Evolutionary conservation across 306 rosid species (phyloP), one percentile per base, ranked within the genome.

Genomic region (Quercus bicolor): DNA sequence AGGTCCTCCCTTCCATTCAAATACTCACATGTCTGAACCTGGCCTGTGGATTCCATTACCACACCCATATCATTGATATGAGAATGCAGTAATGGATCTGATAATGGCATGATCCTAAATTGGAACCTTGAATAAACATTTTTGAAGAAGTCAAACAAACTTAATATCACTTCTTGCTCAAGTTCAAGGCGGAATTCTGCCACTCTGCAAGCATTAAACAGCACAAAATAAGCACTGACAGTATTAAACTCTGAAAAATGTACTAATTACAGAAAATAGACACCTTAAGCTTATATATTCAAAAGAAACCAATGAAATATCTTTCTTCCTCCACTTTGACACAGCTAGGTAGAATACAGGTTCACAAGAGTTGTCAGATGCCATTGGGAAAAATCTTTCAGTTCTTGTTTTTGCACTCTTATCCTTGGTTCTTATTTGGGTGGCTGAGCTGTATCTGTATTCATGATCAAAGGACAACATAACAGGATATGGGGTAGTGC

Each of bases 291-390:
- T 86, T 85, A 95, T 86, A 85, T 87, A 85, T 82, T 92, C 98
- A 84, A 92, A 92, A 56, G 98, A 92, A 82, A 95, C 90, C 81
- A 95, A 83, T 56, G 94, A 88, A 75, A 82, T 84, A 83, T 95
- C 98, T 80, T 88, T 90, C 90, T 95, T 95, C 87, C 93, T 89
- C 98, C 98, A 94, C 79, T 95, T 95, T 14, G 98, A 95, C 73
- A 90, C 87, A 33, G 88, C 91, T 31, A 95, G 85, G 84, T 82
- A 77, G 77, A 95, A 75, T 66, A 87, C 90, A 37, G 98, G 95
- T 82, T 81, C 91, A 56, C 70, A 72, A 79, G 83, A 82, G 82
- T 80, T 72, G 76, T 85, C 85, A 75, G 81, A 37, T 80, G 82
- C 59, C 75, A 69, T 82, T 77, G 79, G 93, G 80, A 80, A 82